phyloP scores from a whole-genome alignment of 2,329 filamentous ascomycete species.

The Sclerotinia subarctica region DNA sequence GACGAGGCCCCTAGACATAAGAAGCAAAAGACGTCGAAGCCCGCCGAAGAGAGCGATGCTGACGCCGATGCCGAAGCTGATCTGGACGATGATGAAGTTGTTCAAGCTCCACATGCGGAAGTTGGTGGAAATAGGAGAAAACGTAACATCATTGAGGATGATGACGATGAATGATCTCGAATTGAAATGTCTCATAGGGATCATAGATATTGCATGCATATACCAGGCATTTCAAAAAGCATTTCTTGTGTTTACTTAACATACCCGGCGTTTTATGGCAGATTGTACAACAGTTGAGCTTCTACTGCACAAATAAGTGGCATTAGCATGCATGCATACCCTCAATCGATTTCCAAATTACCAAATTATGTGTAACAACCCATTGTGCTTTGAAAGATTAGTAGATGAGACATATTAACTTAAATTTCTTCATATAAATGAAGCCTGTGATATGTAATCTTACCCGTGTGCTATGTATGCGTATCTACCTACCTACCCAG shows the following conservation, averaged over 20 bases:
- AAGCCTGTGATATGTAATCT: background rate
- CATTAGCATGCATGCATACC: background rate
- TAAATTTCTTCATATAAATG: background rate
- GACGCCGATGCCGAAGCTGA: slow-evolving; percentile 55
- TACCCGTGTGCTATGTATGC: background rate
- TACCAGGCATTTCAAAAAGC: slow-evolving; percentile 4
- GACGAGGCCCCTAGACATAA: slow-evolving; percentile 37
- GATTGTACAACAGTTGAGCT: slow-evolving; percentile 14
- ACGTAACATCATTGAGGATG: slow-evolving; percentile 58
- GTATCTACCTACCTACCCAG: too few relatives aligned
- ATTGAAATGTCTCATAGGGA: background rate
- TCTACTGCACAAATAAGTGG: background rate
- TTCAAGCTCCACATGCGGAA: slow-evolving; percentile 36
- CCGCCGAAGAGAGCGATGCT: slow-evolving; percentile 45
- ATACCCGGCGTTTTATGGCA: slow-evolving; percentile 10
- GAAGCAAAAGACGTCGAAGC: slow-evolving; percentile 37
- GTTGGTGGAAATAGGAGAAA: slow-evolving; percentile 45
- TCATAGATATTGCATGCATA: slow-evolving; percentile 2
- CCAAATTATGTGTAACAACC: background rate
- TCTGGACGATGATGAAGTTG: slow-evolving; percentile 48
- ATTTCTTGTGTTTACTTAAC: slow-evolving; percentile 7
- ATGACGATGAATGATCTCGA: slow-evolving; percentile 45
- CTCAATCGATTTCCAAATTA: background rate
- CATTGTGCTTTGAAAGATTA: background rate
- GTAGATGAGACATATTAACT: background rate